Evolutionary conservation across 768 basidiomycete species (phyloP).

Genomic region (Leucogyrophana mollusca): DNA sequence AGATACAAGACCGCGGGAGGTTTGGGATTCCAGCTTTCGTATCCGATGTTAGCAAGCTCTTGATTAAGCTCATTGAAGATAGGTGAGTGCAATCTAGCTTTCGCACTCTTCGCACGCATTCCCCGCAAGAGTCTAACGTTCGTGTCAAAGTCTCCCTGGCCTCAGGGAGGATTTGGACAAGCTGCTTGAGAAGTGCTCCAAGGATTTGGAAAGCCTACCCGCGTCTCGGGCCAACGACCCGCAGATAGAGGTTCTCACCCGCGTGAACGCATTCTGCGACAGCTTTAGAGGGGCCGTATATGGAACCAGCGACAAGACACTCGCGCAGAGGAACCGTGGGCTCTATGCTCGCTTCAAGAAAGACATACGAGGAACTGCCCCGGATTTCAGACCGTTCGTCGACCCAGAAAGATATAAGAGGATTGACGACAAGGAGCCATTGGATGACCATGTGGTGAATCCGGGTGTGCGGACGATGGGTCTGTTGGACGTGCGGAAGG

Average conservation of each 20-base stretch:
- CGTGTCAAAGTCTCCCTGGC: conserved; percentile 42
- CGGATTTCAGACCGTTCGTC: conserved; percentile 39
- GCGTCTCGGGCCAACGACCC: conserved; percentile 36
- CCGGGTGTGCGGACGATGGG: conserved; percentile 18
- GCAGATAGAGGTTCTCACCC: conserved; percentile 42
- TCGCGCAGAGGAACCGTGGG: conserved; percentile 35
- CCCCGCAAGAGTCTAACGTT: neutral
- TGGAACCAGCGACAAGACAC: conserved; percentile 32
- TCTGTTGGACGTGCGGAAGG: conserved; percentile 31
- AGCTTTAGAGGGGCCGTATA: conserved; percentile 32
- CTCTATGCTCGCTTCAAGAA: conserved; percentile 33
- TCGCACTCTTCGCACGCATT: conserved; percentile 2
- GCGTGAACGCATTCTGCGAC: conserved; percentile 44
- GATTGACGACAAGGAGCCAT: neutral
- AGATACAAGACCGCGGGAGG: conserved; percentile 40
- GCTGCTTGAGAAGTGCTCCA: conserved; percentile 34
- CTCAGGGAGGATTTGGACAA: conserved; percentile 39
- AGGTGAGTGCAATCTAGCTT: conserved; percentile 38
- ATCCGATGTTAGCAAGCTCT: conserved; percentile 45
- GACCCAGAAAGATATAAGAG: conserved; percentile 10
- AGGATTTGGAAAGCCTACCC: conserved; percentile 41
- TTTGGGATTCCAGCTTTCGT: conserved; percentile 61
- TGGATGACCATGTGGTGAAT: conserved; percentile 13
- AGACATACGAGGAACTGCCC: conserved; percentile 36
- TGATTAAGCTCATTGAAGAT: conserved; percentile 50